Base-by-base conservation (phyloP, 140 eudicot genomes). In the Ambrosia hybrid region DNA sequence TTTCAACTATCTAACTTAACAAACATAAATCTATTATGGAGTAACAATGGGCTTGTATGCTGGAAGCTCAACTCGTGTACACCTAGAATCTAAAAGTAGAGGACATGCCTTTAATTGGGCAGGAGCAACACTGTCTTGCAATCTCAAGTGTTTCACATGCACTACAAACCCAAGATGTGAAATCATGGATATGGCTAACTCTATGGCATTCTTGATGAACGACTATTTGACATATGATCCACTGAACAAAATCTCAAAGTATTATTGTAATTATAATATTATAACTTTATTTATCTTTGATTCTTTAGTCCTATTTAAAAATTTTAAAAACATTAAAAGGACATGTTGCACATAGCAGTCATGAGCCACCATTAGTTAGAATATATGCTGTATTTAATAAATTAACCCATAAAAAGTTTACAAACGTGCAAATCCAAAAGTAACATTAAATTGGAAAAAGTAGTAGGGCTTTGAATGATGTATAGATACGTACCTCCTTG, bases 161-260 rank as follows among this genome's bases (percentile, higher is more conserved):
- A 74, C 98, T 84, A 72, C 98, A 93, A 71, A 93, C 96, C 98
- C 98, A 93, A 15, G 91, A 87, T 73, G 98, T 83, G 65, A 90
- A 86, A 84, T 93, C 96, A 53, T 82, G 80, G 72, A 69, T 67
- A 61, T 73, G 73, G n/a, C 79, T 83, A 73, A 73, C 91, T 14
- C 98, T 97, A 70, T 93, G 87, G 79, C 98, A 93, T 79, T 93
- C 98, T 87, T 90, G 97, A 82, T 90, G 98, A 51, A 93, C 95
- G 5, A 96, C 97, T 71, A 93, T 92, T 79, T 89, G 95, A 73
- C 98, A 92, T 73, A 96, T 92, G 76, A 51, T 59, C 12, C 71
- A 68, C 51, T 9, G 17, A 33, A 4, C 51, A 52, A 9, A 71
- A 57, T 34, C 16, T 41, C 73, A 10, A 4, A 6, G 46, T 6